Conservation (phyloP, 2,329 filamentous ascomycete species). For the Keithomyces neogunnii region DNA sequence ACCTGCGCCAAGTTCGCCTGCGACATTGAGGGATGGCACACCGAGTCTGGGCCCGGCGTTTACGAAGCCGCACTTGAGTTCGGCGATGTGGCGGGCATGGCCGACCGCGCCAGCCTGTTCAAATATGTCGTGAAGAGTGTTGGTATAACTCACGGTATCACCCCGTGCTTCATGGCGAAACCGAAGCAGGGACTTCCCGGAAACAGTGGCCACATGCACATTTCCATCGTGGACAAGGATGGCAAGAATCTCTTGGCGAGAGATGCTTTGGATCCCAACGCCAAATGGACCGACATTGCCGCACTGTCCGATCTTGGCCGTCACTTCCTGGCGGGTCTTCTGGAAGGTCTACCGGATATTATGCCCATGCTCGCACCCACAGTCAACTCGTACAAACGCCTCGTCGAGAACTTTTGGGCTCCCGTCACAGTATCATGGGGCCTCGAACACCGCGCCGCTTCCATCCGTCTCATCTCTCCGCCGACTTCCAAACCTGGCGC, state of each 20-base stretch:
- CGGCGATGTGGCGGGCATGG: slow-evolving; percentile 79
- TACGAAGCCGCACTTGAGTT: slow-evolving; percentile 95
- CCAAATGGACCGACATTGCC: slow-evolving; percentile 66
- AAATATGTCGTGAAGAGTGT: slow-evolving; percentile 92
- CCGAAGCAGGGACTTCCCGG: slow-evolving; percentile 83
- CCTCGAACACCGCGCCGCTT: slow-evolving; percentile 86
- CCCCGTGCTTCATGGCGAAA: slow-evolving; percentile 98
- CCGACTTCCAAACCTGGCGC: slow-evolving; percentile 77
- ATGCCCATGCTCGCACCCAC: slow-evolving; percentile 95
- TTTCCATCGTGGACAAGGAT: slow-evolving; percentile 74
- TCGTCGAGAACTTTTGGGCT: slow-evolving; percentile 99
- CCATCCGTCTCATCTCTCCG: slow-evolving; percentile 80
- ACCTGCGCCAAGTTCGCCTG: slow-evolving; percentile 70
- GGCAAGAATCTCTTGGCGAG: slow-evolving; percentile 80
- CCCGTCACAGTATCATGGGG: slow-evolving; percentile 98
- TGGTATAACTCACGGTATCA: slow-evolving; percentile 80
- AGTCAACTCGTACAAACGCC: slow-evolving; percentile 94
- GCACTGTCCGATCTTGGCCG: slow-evolving; percentile 81
- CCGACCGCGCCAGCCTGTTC: slow-evolving; percentile 85
- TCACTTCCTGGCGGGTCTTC: slow-evolving; percentile 84
- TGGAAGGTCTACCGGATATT: slow-evolving; percentile 83
- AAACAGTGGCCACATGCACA: slow-evolving; percentile 92
- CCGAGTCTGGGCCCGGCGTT: slow-evolving; percentile 86
- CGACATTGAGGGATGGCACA: slow-evolving; percentile 90
- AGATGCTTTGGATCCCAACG: slow-evolving; percentile 59